A percentile compares a stretch with the other conserved stretches of the same genome.
Evolutionary conservation across 139 green algal genomes (phyloP).

Genomic region (Diplosphaera chodatii): DNA sequence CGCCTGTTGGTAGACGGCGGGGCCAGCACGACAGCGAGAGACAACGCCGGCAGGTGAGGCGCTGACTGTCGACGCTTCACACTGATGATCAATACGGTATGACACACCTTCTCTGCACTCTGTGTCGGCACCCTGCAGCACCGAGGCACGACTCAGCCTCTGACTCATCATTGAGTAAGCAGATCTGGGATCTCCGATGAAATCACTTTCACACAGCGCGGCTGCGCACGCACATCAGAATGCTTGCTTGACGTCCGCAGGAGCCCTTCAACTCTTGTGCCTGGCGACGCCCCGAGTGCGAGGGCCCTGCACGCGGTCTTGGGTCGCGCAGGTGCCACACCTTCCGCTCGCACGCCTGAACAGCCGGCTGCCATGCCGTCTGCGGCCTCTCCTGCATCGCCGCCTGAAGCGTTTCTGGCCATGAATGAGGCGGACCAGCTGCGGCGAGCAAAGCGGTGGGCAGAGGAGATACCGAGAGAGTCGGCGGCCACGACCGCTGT

Average conservation of each 20-base stretch:
- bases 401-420: background rate
- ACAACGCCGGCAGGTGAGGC: conserved; percentile 11
- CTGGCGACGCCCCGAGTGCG: too few species aligned
- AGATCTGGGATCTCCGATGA: too few species aligned
- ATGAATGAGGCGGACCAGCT: background rate
- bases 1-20: conserved; percentile 35
- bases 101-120: too few species aligned
- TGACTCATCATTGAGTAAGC: background rate
- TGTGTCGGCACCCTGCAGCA: too few species aligned
- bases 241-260: background rate
- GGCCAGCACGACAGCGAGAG: background rate
- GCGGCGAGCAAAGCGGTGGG: background rate
- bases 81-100: too few species aligned
- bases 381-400: background rate
- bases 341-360: background rate
- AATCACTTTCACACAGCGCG: too few species aligned
- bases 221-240: too few species aligned
- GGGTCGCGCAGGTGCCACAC: too few species aligned
- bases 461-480: background rate
- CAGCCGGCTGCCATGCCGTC: background rate
- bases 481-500: background rate
- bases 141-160: background rate
- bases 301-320: background rate
- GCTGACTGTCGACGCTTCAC: too few species aligned
- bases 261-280: background rate